A percentile compares a stretch with the other conserved stretches of the same genome.
Conservation (phyloP, 805 yeast species). For the Ogataea salicorniae region DNA sequence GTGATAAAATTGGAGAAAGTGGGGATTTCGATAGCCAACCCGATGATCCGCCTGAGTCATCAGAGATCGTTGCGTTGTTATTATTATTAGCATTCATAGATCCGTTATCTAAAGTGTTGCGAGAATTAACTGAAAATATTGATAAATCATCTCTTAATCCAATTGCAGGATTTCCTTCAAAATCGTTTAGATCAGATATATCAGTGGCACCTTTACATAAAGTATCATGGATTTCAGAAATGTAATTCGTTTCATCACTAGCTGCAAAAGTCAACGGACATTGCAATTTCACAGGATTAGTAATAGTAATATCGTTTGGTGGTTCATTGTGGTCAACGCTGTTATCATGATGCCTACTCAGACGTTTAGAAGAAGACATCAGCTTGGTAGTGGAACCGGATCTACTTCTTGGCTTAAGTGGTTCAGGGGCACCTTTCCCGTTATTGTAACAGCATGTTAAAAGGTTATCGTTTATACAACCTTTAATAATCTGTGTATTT, state of each 20-base stretch:
- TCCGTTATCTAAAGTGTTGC: slow-evolving; percentile 12
- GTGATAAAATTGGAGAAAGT: slow-evolving; percentile 14
- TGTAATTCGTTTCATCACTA: slow-evolving; percentile 26
- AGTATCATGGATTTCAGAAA: slow-evolving; percentile 23
- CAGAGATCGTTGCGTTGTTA: slow-evolving; percentile 5
- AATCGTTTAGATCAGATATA: slow-evolving; percentile 18
- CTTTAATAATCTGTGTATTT: slow-evolving; percentile 55
- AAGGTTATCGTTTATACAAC: slow-evolving; percentile 56
- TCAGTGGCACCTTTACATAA: slow-evolving; percentile 22
- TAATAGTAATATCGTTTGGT: slow-evolving; percentile 27
- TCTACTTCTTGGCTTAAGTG: slow-evolving; percentile 12
- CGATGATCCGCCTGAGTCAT: not conserved
- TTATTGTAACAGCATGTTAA: slow-evolving; percentile 49
- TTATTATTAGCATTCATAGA: slow-evolving; percentile 4
- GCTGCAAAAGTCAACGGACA: slow-evolving; percentile 32
- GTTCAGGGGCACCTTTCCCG: slow-evolving; percentile 10
- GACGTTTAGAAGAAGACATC: slow-evolving; percentile 8
- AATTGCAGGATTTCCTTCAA: slow-evolving; percentile 4
- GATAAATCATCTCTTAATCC: slow-evolving; percentile 22
- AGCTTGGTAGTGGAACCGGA: slow-evolving; percentile 14
- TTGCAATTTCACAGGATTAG: slow-evolving; percentile 33
- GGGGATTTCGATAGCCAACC: slow-evolving; percentile 22
- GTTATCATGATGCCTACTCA: not conserved
- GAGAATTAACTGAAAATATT: slow-evolving; percentile 24
- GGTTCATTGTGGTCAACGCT: not conserved